Evolutionary conservation across 345 rosid genomes (phyloP).

Genomic region (Raphanus raphanistrum): DNA sequence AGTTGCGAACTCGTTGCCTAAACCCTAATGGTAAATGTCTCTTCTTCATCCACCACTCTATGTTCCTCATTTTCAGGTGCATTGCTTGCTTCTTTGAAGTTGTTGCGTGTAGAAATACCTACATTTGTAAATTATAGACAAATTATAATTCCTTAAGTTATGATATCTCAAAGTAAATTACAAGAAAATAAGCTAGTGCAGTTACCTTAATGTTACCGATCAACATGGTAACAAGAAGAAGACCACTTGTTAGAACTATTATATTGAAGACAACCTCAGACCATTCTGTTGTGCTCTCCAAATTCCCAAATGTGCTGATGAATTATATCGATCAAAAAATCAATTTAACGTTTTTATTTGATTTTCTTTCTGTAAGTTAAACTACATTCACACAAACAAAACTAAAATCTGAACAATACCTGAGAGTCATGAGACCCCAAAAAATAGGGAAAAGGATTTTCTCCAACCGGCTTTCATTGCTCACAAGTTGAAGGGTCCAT

Average conservation of each 20-base stretch:
- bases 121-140: not conserved
- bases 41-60: conserved; percentile 99
- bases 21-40: conserved; percentile 76
- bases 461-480: conserved; percentile 76
- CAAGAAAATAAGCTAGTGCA: not conserved
- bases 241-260: conserved; percentile 88
- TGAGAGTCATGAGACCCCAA: conserved; percentile 98
- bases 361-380: not conserved
- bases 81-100: conserved; percentile 96
- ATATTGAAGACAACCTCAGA: conserved; percentile 93
- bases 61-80: conserved; percentile 96
- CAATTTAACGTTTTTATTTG: not conserved
- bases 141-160: not conserved
- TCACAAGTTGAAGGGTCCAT: conserved; percentile 89
- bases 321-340: not conserved
- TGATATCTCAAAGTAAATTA: not conserved
- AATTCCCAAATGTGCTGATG: conserved; percentile 83
- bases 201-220: conserved; percentile 95
- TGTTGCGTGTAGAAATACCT: conserved; percentile 89
- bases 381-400: not conserved
- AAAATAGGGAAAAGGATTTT: conserved; percentile 90
- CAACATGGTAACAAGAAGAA: conserved; percentile 89
- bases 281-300: conserved; percentile 98
- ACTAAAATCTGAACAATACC: conserved; percentile 42
- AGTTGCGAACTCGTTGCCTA: conserved; percentile 86